Conservation (phyloP, 2,329 filamentous ascomycete species). For the Didymella glomerata region DNA sequence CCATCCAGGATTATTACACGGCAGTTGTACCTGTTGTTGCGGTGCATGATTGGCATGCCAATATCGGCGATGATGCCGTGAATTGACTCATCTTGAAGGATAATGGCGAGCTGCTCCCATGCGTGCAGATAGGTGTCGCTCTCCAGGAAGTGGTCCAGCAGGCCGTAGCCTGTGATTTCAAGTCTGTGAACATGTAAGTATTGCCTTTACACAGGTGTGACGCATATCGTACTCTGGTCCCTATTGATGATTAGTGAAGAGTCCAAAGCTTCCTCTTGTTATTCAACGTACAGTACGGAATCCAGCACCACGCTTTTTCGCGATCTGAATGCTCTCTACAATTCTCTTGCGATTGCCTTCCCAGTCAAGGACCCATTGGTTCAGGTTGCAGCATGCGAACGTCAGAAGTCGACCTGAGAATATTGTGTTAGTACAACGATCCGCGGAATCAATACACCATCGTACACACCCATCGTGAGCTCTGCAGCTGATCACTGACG, state of each 20-base stretch:
- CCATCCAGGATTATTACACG: constrained; percentile 71
- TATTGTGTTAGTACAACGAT: background rate
- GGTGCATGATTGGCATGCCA: constrained; percentile 62
- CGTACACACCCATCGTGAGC: constrained; percentile 15
- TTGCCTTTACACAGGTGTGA: background rate
- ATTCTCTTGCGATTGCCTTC: constrained; percentile 71
- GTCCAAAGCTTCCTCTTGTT: background rate
- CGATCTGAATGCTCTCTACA: constrained; percentile 66
- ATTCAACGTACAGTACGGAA: constrained; percentile 54
- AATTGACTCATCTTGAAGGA: constrained; percentile 67
- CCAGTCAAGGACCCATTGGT: constrained; percentile 41
- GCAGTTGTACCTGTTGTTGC: constrained; percentile 69
- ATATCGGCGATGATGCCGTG: constrained; percentile 63
- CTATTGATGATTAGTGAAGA: constrained; percentile 3
- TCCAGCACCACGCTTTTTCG: constrained; percentile 56
- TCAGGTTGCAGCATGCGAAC: constrained; percentile 44
- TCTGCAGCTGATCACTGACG: background rate
- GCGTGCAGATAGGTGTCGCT: constrained; percentile 38
- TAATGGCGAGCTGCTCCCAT: constrained; percentile 67
- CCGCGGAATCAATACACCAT: background rate
- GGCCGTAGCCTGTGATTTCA: constrained; percentile 49
- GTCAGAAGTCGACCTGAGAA: constrained; percentile 33
- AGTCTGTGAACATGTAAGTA: constrained; percentile 37
- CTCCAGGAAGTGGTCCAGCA: constrained; percentile 66
- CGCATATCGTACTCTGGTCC: constrained; percentile 16